phyloP scores from a whole-genome alignment of 495 filamentous ascomycete genomes.

The Hypomontagnella submonticulosa region DNA sequence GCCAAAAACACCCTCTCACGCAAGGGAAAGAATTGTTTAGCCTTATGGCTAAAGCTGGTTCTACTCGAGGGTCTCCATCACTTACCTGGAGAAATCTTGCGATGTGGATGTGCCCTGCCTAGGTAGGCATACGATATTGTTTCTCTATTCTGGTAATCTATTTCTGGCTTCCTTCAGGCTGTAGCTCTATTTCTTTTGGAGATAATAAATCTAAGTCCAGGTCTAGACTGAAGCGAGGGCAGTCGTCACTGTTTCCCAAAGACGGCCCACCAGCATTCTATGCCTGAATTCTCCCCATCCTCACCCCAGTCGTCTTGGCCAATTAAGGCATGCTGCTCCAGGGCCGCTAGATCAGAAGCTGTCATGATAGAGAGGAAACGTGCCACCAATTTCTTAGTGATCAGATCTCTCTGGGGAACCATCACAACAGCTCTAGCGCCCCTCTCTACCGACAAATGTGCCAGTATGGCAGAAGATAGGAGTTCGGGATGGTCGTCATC shows the following conservation, averaged over 20 bases:
- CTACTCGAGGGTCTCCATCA: no score
- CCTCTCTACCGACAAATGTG: constrained; percentile 49
- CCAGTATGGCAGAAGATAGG: constrained; percentile 53
- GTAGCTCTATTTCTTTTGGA: no score
- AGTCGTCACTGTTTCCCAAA: constrained; percentile 46
- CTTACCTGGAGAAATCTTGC: no score
- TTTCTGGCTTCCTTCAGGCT: no score
- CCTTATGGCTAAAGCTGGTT: no score
- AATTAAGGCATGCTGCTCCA: constrained; percentile 50
- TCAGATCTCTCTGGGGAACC: constrained; percentile 57
- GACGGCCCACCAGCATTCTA: constrained; percentile 61
- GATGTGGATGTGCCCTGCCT: no score
- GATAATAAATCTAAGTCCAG: background rate
- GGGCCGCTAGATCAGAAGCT: constrained; percentile 39
- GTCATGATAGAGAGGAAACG: constrained; percentile 46
- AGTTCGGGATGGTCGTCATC: constrained; percentile 61
- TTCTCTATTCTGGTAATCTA: no score
- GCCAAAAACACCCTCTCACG: no score
- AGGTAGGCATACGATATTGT: no score
- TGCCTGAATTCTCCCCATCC: constrained; percentile 46
- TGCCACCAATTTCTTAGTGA: constrained; percentile 49
- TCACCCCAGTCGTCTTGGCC: constrained; percentile 62
- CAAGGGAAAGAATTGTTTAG: no score
- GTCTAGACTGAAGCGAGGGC: background rate
- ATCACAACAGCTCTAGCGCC: constrained; percentile 56